Evolutionary conservation across 2,329 filamentous ascomycete genomes (phyloP).

Genomic region (Phyllosticta citribraziliensis): DNA sequence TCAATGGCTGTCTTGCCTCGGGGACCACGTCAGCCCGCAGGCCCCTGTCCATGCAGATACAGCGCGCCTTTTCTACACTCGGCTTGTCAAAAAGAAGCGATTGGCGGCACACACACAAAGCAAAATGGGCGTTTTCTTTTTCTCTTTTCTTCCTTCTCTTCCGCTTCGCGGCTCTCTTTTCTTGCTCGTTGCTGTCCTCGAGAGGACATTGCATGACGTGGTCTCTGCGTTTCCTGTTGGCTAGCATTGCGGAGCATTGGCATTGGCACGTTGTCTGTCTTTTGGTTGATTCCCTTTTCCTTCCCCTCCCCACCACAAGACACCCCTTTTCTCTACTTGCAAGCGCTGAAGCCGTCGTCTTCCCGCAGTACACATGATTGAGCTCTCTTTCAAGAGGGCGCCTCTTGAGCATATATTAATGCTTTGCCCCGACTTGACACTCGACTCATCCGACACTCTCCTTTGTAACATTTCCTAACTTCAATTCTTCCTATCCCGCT

Average conservation of each 20-base stretch:
- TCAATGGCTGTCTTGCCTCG: background rate
- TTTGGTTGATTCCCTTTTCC: background rate
- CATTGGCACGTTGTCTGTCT: constrained; percentile 5
- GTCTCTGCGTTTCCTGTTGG: constrained; percentile 5
- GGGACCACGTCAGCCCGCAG: constrained; percentile 6
- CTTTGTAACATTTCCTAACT: constrained; percentile 7
- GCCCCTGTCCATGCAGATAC: constrained; percentile 6
- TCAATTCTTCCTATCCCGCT: constrained; percentile 2
- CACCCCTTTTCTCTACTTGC: background rate
- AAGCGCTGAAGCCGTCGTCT: constrained; percentile 2
- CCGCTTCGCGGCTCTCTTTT: background rate
- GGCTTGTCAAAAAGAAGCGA: background rate
- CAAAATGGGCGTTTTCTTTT: constrained; percentile 10
- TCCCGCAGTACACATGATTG: constrained; percentile 1
- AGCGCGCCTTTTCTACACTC: constrained; percentile 3
- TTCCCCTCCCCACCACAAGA: background rate
- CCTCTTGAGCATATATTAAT: background rate
- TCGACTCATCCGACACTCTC: constrained; percentile 2
- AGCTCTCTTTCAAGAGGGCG: constrained; percentile 1
- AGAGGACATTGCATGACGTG: constrained; percentile 7
- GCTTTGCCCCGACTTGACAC: constrained; percentile 1
- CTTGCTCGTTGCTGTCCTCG: constrained; percentile 6
- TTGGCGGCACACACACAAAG: constrained; percentile 5
- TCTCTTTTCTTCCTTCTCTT: constrained; percentile 1
- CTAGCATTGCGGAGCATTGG: constrained; percentile 12